phyloP scores from a whole-genome alignment of 345 rosid genomes.

The Populus euphratica region DNA sequence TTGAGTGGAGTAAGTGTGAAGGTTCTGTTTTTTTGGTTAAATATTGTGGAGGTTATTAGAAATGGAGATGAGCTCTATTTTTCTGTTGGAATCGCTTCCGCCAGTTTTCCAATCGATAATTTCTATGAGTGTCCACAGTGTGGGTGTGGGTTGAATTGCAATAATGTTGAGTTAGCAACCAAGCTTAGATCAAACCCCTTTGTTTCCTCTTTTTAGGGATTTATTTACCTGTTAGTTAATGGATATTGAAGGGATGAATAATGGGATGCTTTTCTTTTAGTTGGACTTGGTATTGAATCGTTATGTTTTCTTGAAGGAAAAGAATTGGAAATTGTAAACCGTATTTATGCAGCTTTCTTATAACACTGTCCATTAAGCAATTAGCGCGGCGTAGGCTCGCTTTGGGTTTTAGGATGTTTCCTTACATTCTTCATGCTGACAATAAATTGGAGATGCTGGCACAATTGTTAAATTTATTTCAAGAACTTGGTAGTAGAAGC shows the following conservation, averaged over 20 bases:
- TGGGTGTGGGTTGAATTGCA: slow-evolving; percentile 85
- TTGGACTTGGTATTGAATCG: background rate
- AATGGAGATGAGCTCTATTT: slow-evolving; percentile 57
- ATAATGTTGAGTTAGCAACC: slow-evolving; percentile 24
- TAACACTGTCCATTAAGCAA: background rate
- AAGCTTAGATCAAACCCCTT: slow-evolving; percentile 40
- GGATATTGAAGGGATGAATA: slow-evolving; percentile 3
- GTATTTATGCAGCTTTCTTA: background rate
- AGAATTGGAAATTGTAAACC: background rate
- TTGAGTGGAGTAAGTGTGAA: slow-evolving; percentile 86
- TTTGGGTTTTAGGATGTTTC: background rate
- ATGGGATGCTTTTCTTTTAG: background rate
- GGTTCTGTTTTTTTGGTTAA: slow-evolving; percentile 78
- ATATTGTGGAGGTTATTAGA: slow-evolving; percentile 79
- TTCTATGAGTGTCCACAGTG: slow-evolving; percentile 88
- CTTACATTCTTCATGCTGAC: background rate
- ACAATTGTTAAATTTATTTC: background rate
- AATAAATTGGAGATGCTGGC: background rate
- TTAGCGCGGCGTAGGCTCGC: background rate
- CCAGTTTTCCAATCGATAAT: slow-evolving; percentile 64
- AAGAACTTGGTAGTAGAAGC: background rate
- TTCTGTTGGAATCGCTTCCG: slow-evolving; percentile 92
- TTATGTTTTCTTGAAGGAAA: background rate
- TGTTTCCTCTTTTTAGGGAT: slow-evolving; percentile 52
- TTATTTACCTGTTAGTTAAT: background rate